These are phyloP conservation scores for Xerocomus amazonicus DNA, from an alignment of 1,284 basidiomycete genomes.

Conservation along the genomic window DNA sequence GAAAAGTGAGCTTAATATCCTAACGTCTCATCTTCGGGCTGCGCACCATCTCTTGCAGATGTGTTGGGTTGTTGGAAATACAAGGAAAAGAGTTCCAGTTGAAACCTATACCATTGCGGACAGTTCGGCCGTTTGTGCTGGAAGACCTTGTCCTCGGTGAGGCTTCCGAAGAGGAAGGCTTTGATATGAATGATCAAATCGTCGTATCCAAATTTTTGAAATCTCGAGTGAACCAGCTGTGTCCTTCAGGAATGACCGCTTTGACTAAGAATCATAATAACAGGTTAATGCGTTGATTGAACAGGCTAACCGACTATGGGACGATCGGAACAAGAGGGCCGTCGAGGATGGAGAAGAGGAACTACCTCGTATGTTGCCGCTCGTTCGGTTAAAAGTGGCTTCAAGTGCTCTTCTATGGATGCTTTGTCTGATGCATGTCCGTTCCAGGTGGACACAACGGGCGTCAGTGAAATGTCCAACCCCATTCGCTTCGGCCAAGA, in stretches of 20 bases:
- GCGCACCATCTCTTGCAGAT: conserved; percentile 44
- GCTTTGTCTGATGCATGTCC: background rate
- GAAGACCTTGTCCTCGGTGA: conserved; percentile 78
- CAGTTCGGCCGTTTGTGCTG: conserved; percentile 94
- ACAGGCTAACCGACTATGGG: conserved; percentile 75
- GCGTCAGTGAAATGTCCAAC: conserved; percentile 87
- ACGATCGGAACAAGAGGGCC: conserved; percentile 68
- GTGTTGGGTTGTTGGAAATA: conserved; percentile 84
- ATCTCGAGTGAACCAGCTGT: conserved; percentile 45
- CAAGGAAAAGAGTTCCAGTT: conserved; percentile 86
- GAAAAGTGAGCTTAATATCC: conserved; percentile 63
- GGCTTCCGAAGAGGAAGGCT: conserved; percentile 68
- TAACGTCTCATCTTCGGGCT: background rate
- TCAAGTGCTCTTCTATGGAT: background rate
- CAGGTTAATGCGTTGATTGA: conserved; percentile 81
- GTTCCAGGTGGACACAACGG: conserved; percentile 82
- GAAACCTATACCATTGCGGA: conserved; percentile 82
- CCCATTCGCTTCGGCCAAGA: conserved; percentile 96
- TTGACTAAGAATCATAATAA: background rate
- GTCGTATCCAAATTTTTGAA: conserved; percentile 80
- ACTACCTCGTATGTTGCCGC: conserved; percentile 74
- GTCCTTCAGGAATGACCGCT: background rate
- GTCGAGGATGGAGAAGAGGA: conserved; percentile 66
- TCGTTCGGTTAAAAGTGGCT: conserved; percentile 80
- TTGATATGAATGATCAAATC: conserved; percentile 78